Conservation (phyloP, 805 yeast genomes). For the Peterozyma xylosa region DNA sequence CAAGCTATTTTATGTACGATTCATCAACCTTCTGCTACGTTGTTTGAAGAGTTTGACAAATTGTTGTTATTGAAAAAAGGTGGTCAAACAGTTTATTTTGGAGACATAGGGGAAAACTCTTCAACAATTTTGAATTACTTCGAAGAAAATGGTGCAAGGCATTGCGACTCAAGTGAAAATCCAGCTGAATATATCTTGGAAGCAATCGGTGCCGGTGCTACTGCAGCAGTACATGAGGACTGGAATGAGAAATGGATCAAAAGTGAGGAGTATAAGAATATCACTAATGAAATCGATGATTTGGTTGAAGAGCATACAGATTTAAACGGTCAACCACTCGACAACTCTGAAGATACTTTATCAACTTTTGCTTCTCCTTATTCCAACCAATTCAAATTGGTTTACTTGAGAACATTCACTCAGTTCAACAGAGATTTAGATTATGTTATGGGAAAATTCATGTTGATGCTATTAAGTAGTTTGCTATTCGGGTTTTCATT, state of each 20-base stretch:
- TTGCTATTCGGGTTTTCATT: constrained; percentile 51
- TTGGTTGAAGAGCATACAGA: constrained; percentile 13
- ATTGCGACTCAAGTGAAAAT: constrained; percentile 30
- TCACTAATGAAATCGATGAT: constrained; percentile 21
- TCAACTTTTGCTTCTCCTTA: constrained; percentile 39
- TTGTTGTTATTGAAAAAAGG: constrained; percentile 40
- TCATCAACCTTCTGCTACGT: constrained; percentile 47
- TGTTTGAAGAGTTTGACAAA: constrained; percentile 40
- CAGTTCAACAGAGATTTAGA: constrained; percentile 42
- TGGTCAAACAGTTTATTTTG: constrained; percentile 40
- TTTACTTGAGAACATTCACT: constrained; percentile 26
- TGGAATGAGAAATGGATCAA: constrained; percentile 25
- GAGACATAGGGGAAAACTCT: constrained; percentile 28
- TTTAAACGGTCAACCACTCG: constrained; percentile 2
- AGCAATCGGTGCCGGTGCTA: constrained; percentile 38
- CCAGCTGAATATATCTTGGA: constrained; percentile 39
- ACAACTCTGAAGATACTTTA: constrained; percentile 7
- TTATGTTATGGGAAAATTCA: constrained; percentile 40
- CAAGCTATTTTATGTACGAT: constrained; percentile 49
- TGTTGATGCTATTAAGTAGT: constrained; percentile 33
- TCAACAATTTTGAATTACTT: constrained; percentile 24
- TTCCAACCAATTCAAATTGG: constrained; percentile 24
- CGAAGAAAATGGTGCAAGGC: constrained; percentile 29
- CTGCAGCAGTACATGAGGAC: constrained; percentile 27
- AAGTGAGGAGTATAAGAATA: constrained; percentile 16